Evolutionary conservation across 208 protist species (phyloP), one percentile per base, ranked within the genome.

Genomic region (Crithidia fasciculata): DNA sequence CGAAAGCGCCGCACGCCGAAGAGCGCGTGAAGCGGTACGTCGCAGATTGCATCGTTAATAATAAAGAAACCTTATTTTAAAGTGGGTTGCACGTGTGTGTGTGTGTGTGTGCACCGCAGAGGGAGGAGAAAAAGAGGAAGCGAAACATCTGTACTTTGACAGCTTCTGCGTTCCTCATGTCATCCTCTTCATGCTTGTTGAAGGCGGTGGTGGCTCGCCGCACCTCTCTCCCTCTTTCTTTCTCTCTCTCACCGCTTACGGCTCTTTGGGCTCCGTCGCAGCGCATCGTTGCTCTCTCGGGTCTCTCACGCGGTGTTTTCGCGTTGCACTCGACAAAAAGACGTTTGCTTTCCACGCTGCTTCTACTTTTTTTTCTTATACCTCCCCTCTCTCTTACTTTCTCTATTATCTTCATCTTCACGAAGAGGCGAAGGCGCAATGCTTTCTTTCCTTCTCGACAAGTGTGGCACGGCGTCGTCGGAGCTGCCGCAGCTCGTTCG

Each of bases 401-500:
- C 12, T 49, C 43, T 0, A 8, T 39, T 53, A 7, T 41, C 8
- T 53, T 65, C 28, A 16, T 28, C 28, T 28, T 28, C 28, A 28
- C 28, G 28, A 28, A 28, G 28, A 28, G 28, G 28, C 28, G 28
- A 28, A 28, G 28, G 28, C 28, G 40, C 19, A 36, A 75, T 76
- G 69, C 44, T 81, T 19, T 67, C 63, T 16, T 70, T 76, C 58
- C 69, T 81, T 16, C 65, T 81, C 8, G 16, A 66, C 8, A 36
- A 72, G 18, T 76, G 69, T 40, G 76, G 64, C 39, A 57, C 69
- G 6, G 57, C 53, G 8, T 55, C 54, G n/a, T 28, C 62, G 16
- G 76, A 81, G 8, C 63, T 81, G 49, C 76, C 69, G 18, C 53
- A 74, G 49, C 62, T 81, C 4, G 54, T 65, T 13, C 50, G 18